These are phyloP conservation scores for Penicillium frequentans DNA, from an alignment of 2,329 filamentous ascomycete genomes.

Conservation along the genomic window DNA sequence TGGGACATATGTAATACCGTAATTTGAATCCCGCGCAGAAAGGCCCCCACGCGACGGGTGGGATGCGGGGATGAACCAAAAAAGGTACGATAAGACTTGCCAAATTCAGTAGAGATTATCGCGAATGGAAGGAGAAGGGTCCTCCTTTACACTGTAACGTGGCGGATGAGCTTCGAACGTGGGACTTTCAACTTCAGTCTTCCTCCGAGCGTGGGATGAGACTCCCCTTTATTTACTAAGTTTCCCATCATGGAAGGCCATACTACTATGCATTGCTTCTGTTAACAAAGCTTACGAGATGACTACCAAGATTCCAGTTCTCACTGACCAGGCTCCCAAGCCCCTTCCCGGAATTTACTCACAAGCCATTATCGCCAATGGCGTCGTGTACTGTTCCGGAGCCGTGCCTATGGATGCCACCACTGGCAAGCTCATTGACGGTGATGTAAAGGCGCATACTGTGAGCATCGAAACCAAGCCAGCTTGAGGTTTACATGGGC, in stretches of 20 bases:
- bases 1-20: neutral
- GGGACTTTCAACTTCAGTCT: neutral
- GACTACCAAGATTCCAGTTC: conserved; percentile 40
- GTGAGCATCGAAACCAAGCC: conserved; percentile 31
- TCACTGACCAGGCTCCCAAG: conserved; percentile 51
- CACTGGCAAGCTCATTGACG: conserved; percentile 57
- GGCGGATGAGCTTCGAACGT: neutral
- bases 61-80: neutral
- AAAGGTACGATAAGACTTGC: neutral
- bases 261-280: neutral
- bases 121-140: neutral
- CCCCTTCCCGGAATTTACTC: conserved; percentile 57
- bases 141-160: neutral
- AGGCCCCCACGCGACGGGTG: neutral
- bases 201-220: neutral
- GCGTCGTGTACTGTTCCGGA: conserved; percentile 71
- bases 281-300: conserved; percentile 20
- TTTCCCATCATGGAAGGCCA: neutral
- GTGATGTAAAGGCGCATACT: conserved; percentile 56
- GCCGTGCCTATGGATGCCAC: conserved; percentile 58
- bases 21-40: neutral
- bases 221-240: neutral
- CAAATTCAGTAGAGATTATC: neutral
- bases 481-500: neutral
- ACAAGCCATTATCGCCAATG: conserved; percentile 62